These are phyloP conservation scores for Phoma sp. DNA, from an alignment of 2,329 filamentous ascomycete species.

Conservation along the genomic window DNA sequence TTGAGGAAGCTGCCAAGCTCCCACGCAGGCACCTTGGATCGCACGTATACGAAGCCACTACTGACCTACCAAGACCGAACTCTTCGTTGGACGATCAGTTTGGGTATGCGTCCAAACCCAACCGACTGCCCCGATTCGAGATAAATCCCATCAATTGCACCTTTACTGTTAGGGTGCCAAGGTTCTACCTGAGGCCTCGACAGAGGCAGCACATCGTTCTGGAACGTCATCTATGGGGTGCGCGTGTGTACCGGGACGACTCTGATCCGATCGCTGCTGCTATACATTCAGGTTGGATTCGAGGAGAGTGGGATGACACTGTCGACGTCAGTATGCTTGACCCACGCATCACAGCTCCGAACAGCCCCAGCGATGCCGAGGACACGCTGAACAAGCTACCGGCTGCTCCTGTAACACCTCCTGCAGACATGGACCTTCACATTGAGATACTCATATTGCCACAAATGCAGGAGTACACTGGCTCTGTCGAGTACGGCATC, in stretches of 20 bases:
- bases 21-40: slow-evolving; percentile 84
- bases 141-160: slow-evolving; percentile 83
- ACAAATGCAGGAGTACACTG: slow-evolving; percentile 75
- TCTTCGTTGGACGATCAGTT: slow-evolving; percentile 59
- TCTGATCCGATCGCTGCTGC: slow-evolving; percentile 91
- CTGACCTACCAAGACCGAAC: slow-evolving; percentile 57
- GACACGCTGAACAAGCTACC: slow-evolving; percentile 50
- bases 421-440: slow-evolving; percentile 77
- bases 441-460: slow-evolving; percentile 87
- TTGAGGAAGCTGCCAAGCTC: slow-evolving; percentile 73
- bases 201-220: slow-evolving; percentile 84
- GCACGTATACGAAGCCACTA: slow-evolving; percentile 75
- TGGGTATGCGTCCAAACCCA: slow-evolving; percentile 66
- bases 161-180: slow-evolving; percentile 84
- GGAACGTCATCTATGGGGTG: slow-evolving; percentile 85
- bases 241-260: slow-evolving; percentile 93
- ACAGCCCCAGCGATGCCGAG: slow-evolving; percentile 51
- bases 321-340: slow-evolving; percentile 73
- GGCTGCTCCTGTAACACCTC: slow-evolving; percentile 66
- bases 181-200: slow-evolving; percentile 72
- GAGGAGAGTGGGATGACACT: slow-evolving; percentile 83
- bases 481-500: slow-evolving; percentile 79
- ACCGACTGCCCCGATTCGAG: slow-evolving; percentile 76
- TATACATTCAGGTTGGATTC: slow-evolving; percentile 91
- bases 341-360: slow-evolving; percentile 56